These are phyloP conservation scores for Dothideomycetes sp. DNA, from an alignment of 2,329 filamentous ascomycete genomes.

Conservation along the genomic window DNA sequence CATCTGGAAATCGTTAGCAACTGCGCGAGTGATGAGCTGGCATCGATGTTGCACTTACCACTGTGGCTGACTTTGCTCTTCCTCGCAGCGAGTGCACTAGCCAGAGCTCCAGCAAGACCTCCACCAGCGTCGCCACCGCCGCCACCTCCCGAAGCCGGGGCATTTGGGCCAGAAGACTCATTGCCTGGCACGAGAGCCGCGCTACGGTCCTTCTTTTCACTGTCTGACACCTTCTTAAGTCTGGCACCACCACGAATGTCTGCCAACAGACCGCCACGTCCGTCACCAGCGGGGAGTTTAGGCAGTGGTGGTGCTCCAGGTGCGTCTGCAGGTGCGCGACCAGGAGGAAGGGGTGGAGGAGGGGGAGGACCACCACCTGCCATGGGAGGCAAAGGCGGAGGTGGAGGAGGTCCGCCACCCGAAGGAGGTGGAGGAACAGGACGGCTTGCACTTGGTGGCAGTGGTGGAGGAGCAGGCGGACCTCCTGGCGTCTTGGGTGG, in stretches of 20 bases:
- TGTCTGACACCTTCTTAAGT: slow-evolving; percentile 65
- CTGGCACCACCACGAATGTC: slow-evolving; percentile 56
- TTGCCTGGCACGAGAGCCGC: slow-evolving; percentile 47
- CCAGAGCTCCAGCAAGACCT: slow-evolving; percentile 46
- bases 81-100: slow-evolving; percentile 71
- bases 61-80: slow-evolving; percentile 92
- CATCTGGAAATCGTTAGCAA: slow-evolving; percentile 44
- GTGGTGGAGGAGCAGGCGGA: slow-evolving; percentile 29
- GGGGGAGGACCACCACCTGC: slow-evolving; percentile 27
- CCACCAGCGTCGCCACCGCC: slow-evolving; percentile 39
- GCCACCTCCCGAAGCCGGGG: slow-evolving; percentile 36
- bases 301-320: slow-evolving; percentile 40
- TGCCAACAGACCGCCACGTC: slow-evolving; percentile 52
- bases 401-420: slow-evolving; percentile 27
- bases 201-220: slow-evolving; percentile 62
- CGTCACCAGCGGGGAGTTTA: slow-evolving; percentile 31
- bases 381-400: slow-evolving; percentile 28
- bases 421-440: slow-evolving; percentile 23
- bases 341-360: slow-evolving; percentile 38
- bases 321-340: slow-evolving; percentile 37
- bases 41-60: slow-evolving; percentile 53
- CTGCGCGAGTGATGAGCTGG: neutral
- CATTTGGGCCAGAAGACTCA: slow-evolving; percentile 43
- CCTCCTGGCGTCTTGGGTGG: slow-evolving; percentile 22
- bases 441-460: slow-evolving; percentile 23